These are phyloP conservation scores for Amniculicola lignicola DNA, from an alignment of 495 filamentous ascomycete genomes.

Conservation along the genomic window DNA sequence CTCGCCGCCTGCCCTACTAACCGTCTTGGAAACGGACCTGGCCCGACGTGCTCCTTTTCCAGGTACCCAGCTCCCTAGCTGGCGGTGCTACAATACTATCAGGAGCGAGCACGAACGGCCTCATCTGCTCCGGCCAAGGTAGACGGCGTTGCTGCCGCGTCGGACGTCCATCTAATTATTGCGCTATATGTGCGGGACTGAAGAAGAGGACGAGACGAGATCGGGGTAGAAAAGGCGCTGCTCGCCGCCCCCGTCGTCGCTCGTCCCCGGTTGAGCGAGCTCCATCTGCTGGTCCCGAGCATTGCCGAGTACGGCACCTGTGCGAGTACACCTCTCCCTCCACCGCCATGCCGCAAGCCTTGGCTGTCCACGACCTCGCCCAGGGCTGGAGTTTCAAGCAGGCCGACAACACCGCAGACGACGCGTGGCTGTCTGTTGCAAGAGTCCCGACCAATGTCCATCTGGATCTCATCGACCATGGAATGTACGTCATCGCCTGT, in stretches of 20 bases:
- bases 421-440: constrained; percentile 39
- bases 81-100: constrained; percentile 29
- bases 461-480: constrained; percentile 41
- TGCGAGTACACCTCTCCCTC: too few species aligned
- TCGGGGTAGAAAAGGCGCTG: constrained; percentile 8
- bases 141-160: constrained; percentile 18
- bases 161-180: constrained; percentile 20
- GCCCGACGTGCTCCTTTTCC: not conserved
- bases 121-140: constrained; percentile 29
- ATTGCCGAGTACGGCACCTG: not conserved
- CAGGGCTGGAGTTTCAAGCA: constrained; percentile 41
- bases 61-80: constrained; percentile 15
- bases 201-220: constrained; percentile 4
- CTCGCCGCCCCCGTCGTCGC: not conserved
- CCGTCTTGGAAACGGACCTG: constrained; percentile 32
- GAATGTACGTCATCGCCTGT: constrained; percentile 36
- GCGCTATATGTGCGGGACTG: constrained; percentile 33
- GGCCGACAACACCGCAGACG: constrained; percentile 26
- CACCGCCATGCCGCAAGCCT: constrained; percentile 28
- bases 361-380: constrained; percentile 35
- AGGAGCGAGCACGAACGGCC: constrained; percentile 27
- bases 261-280: not conserved
- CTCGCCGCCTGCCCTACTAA: constrained; percentile 13
- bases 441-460: constrained; percentile 43
- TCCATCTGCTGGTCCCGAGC: not conserved